These are phyloP conservation scores for Phytophthora litchii DNA, from an alignment of 352 stramenopile species.

Conservation along the genomic window DNA sequence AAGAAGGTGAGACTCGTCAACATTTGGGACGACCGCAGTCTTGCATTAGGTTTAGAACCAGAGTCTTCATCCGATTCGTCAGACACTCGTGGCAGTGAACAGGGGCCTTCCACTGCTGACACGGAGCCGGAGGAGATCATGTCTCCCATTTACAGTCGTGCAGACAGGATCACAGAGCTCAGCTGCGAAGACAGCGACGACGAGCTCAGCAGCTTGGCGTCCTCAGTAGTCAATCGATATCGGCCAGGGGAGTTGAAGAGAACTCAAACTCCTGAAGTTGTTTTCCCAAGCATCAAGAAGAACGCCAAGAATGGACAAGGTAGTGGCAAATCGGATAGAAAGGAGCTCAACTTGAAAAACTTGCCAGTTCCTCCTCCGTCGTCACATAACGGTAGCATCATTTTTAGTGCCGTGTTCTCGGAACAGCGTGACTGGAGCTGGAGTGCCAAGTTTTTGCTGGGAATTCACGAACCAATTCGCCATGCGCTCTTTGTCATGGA, in stretches of 20 bases:
- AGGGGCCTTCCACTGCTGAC: slow-evolving; percentile 34
- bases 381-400: slow-evolving; percentile 57
- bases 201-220: slow-evolving; percentile 29
- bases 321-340: slow-evolving; percentile 17
- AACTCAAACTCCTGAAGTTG: slow-evolving; percentile 37
- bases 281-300: slow-evolving; percentile 32
- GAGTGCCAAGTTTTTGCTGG: slow-evolving; percentile 72
- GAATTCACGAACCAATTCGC: slow-evolving; percentile 78
- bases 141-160: slow-evolving; percentile 47
- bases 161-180: slow-evolving; percentile 47
- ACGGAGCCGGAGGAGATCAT: slow-evolving; percentile 52
- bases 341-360: slow-evolving; percentile 39
- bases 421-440: slow-evolving; percentile 67
- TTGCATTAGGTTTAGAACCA: slow-evolving; percentile 31
- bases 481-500: slow-evolving; percentile 87
- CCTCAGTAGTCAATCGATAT: slow-evolving; percentile 13
- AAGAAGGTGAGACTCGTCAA: slow-evolving; percentile 40
- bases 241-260: slow-evolving; percentile 36
- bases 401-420: slow-evolving; percentile 74
- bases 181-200: slow-evolving; percentile 54
- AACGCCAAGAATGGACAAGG: not conserved
- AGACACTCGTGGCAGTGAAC: slow-evolving; percentile 17
- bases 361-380: slow-evolving; percentile 53
- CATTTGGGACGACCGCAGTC: slow-evolving; percentile 57
- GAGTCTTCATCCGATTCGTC: not conserved